A percentile compares a stretch with the other conserved stretches of the same genome.
Evolutionary conservation across 129 eudicot genomes (phyloP).

Genomic region (Artemisia argyi): DNA sequence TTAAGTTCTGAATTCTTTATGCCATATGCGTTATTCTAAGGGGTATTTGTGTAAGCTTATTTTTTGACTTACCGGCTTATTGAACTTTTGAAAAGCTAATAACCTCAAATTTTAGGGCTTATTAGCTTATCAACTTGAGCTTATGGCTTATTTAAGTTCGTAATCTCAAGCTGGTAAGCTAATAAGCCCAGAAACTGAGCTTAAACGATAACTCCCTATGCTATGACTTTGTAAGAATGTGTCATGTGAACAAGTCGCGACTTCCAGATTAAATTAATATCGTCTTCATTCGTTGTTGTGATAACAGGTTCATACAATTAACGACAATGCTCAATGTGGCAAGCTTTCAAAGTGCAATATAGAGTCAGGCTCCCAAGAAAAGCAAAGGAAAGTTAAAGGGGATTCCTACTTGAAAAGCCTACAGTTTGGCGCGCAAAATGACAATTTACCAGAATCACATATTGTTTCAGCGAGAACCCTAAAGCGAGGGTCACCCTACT

Average conservation of each 20-base stretch:
- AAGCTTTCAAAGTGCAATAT: conserved; percentile 32
- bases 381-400: conserved; percentile 21
- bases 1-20: neutral
- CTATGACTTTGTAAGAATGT: neutral
- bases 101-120: no score
- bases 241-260: neutral
- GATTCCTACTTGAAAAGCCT: conserved; percentile 26
- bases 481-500: conserved; percentile 50
- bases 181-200: no score
- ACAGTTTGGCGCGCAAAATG: conserved; percentile 23
- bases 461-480: conserved; percentile 39
- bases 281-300: conserved; percentile 15
- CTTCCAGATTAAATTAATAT: neutral
- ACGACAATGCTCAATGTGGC: conserved; percentile 29
- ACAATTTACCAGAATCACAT: conserved; percentile 38
- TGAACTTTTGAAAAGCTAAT: no score
- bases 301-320: conserved; percentile 40
- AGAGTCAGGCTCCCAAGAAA: conserved; percentile 21
- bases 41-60: neutral
- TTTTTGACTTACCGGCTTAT: no score
- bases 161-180: no score
- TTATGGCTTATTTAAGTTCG: no score
- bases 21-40: neutral
- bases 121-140: neutral
- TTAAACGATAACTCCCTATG: no score